A percentile compares a stretch with the other conserved stretches of the same genome.
These are phyloP conservation scores for Marchantia polymorpha DNA, from an alignment of 225 moss, liverwort and hornwort genomes.

Conservation along the genomic window DNA sequence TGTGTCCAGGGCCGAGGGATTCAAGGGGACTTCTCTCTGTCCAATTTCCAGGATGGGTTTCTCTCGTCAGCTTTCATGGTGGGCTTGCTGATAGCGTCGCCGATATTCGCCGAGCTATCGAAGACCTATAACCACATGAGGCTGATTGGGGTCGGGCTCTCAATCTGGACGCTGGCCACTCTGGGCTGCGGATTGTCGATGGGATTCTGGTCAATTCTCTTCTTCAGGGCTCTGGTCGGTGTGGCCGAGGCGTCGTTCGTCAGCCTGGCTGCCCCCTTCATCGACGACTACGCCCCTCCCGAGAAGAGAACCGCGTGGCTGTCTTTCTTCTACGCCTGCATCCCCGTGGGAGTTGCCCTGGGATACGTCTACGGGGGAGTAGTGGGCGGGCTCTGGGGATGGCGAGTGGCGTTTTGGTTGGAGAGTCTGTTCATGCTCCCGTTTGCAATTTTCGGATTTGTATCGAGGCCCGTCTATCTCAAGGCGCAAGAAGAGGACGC, in stretches of 20 bases:
- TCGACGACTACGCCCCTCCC: conserved; percentile 81
- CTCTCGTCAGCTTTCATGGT: conserved; percentile 92
- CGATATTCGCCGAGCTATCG: conserved; percentile 82
- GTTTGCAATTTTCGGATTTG: conserved; percentile 80
- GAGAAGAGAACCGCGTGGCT: conserved; percentile 75
- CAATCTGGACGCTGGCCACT: conserved; percentile 81
- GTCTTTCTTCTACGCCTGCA: conserved; percentile 83
- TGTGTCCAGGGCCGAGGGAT: conserved; percentile 39
- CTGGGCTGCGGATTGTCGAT: conserved; percentile 83
- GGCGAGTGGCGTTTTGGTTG: conserved; percentile 82
- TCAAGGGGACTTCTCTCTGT: conserved; percentile 81
- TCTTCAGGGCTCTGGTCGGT: conserved; percentile 83
- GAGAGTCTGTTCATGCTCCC: conserved; percentile 88
- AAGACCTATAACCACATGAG: conserved; percentile 79
- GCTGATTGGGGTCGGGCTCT: conserved; percentile 79
- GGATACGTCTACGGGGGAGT: conserved; percentile 91
- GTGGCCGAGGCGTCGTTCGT: conserved; percentile 95
- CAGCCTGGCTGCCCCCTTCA: conserved; percentile 93
- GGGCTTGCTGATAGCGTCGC: conserved; percentile 74
- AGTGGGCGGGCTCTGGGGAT: conserved; percentile 66
- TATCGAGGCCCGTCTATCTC: conserved; percentile 62
- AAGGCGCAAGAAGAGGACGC: conserved; percentile 34
- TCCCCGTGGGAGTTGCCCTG: conserved; percentile 78
- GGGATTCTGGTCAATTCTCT: conserved; percentile 77
- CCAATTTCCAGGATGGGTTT: conserved; percentile 83